phyloP scores from a whole-genome alignment of 2,329 filamentous ascomycete species.

The Helotiales sp. region DNA sequence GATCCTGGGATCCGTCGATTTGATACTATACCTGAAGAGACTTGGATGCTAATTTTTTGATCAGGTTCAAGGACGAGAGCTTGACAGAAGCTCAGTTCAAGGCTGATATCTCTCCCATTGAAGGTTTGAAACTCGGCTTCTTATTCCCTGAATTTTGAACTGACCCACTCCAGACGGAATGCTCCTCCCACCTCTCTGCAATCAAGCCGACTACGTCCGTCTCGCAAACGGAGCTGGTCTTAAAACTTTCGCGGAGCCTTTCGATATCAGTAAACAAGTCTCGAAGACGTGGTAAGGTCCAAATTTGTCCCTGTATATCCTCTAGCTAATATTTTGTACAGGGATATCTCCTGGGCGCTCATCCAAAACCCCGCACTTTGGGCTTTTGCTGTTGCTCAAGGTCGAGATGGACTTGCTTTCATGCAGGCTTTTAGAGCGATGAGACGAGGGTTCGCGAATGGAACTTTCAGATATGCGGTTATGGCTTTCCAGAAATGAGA shows the following conservation, averaged over 20 bases:
- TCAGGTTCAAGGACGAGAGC: constrained; percentile 61
- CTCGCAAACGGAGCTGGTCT: constrained; percentile 56
- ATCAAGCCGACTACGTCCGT: constrained; percentile 57
- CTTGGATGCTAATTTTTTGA: too few relatives aligned
- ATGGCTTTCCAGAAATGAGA: constrained; percentile 58
- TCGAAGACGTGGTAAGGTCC: constrained; percentile 61
- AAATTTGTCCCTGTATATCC: not conserved
- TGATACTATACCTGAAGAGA: too few relatives aligned
- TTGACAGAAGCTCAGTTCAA: constrained; percentile 52
- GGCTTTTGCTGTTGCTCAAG: constrained; percentile 65
- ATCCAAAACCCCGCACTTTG: constrained; percentile 64
- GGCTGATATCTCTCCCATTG: constrained; percentile 62
- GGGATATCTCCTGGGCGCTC: constrained; percentile 67
- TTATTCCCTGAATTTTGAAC: not conserved
- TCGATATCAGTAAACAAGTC: constrained; percentile 63
- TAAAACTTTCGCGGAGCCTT: constrained; percentile 50
- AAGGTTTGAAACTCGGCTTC: constrained; percentile 47
- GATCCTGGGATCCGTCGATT: too few relatives aligned
- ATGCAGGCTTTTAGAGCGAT: constrained; percentile 66
- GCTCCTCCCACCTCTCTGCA: constrained; percentile 62
- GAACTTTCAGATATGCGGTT: constrained; percentile 62
- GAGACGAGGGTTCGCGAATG: constrained; percentile 63
- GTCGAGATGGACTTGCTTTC: constrained; percentile 64
- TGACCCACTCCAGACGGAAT: constrained; percentile 54
- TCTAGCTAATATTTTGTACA: constrained; percentile 39